A percentile compares a stretch with the other conserved stretches of the same genome.
phyloP scores from a whole-genome alignment of 441 rosid species.

The Syzygium malaccense region DNA sequence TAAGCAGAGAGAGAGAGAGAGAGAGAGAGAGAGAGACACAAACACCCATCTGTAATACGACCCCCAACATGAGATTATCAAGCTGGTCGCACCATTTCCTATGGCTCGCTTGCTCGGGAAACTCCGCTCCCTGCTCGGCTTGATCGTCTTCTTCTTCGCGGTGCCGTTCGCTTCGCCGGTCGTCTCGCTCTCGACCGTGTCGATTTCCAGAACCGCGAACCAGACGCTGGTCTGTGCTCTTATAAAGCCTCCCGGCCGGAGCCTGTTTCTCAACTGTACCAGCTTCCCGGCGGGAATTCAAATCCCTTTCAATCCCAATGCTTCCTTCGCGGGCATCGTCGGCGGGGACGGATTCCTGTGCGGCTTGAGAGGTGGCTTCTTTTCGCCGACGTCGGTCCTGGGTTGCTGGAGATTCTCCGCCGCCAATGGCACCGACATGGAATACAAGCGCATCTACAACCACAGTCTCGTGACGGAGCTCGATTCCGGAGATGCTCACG shows the following conservation, averaged over 20 bases:
- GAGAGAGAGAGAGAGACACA: too few species aligned
- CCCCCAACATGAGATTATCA: neutral
- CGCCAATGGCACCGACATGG: neutral
- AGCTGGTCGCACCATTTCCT: neutral
- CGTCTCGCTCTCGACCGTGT: neutral
- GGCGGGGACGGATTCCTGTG: constrained; percentile 11
- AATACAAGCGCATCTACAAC: neutral
- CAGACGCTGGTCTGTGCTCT: neutral
- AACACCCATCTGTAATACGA: neutral
- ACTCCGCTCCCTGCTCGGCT: neutral
- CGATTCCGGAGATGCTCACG: constrained; percentile 1
- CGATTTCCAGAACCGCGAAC: neutral
- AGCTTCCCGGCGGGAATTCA: constrained; percentile 4
- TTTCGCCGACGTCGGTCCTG: neutral
- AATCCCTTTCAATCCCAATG: neutral
- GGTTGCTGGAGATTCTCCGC: constrained; percentile 5
- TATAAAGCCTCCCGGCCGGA: neutral
- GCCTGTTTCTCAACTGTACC: neutral
- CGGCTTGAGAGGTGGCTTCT: neutral
- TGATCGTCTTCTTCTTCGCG: neutral
- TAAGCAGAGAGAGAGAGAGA: neutral
- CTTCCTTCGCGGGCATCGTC: neutral
- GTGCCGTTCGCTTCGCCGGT: neutral
- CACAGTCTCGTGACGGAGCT: neutral
- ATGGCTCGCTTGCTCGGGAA: neutral